A percentile compares a stretch with the other conserved stretches of the same genome.
These are phyloP conservation scores for Schrenkiella parvula DNA, from an alignment of 345 rosid genomes.

Conservation along the genomic window DNA sequence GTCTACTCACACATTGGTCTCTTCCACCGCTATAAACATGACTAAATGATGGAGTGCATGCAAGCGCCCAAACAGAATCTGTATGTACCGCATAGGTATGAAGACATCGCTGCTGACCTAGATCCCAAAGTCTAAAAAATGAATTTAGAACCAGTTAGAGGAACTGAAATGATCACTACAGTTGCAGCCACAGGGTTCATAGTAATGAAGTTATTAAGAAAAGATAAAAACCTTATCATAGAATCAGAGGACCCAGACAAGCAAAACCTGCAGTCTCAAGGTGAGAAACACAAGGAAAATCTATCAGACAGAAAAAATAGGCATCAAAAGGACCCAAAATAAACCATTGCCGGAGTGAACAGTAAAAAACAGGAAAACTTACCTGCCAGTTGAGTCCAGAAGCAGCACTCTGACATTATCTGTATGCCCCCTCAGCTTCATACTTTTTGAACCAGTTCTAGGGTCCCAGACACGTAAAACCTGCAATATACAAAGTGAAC, in stretches of 20 bases:
- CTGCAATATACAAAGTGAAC: constrained; percentile 39
- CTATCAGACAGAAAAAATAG: constrained; percentile 12
- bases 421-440: constrained; percentile 96
- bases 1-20: constrained; percentile 85
- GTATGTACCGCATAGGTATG: constrained; percentile 99
- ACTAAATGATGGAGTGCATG: constrained; percentile 87
- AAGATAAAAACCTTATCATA: constrained; percentile 77
- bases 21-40: constrained; percentile 99
- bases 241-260: constrained; percentile 99
- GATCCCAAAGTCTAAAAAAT: constrained; percentile 85
- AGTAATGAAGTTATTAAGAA: neutral
- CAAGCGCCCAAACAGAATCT: constrained; percentile 99
- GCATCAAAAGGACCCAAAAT: neutral
- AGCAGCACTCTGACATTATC: constrained; percentile 94
- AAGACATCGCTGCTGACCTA: constrained; percentile 98
- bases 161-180: constrained; percentile 8
- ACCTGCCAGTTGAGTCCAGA: constrained; percentile 94
- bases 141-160: constrained; percentile 28
- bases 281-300: constrained; percentile 3
- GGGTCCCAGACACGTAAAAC: constrained; percentile 99
- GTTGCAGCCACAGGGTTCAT: constrained; percentile 1
- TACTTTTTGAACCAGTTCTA: constrained; percentile 87
- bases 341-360: neutral
- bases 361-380: constrained; percentile 16
- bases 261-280: constrained; percentile 68